A percentile compares a stretch with the other conserved stretches of the same genome.
Conservation (phyloP, 2,329 filamentous ascomycete species). For the Dothistroma pini region DNA sequence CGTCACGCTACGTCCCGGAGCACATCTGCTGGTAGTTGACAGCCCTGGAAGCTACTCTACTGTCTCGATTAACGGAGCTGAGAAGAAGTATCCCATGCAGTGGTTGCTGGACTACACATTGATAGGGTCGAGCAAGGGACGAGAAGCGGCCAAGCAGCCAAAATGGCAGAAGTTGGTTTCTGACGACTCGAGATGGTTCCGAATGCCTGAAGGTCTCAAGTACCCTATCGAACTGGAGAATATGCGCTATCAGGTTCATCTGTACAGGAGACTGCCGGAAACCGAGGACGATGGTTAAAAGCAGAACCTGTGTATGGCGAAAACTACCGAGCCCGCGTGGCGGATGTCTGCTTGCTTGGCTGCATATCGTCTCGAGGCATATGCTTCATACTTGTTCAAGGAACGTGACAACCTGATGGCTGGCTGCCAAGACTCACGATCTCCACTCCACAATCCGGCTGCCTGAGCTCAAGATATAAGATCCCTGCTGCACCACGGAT, state of each 20-base stretch:
- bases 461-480: background rate
- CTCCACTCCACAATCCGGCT: background rate
- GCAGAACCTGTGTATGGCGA: no score
- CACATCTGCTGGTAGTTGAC: conserved; percentile 80
- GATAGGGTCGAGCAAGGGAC: conserved; percentile 36
- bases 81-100: conserved; percentile 83
- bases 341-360: background rate
- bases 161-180: conserved; percentile 72
- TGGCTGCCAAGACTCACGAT: background rate
- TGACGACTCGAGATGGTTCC: conserved; percentile 81
- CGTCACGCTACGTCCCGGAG: conserved; percentile 52
- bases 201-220: conserved; percentile 57
- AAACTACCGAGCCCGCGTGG: background rate
- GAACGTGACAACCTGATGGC: background rate
- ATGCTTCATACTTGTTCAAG: background rate
- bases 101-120: conserved; percentile 86
- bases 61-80: conserved; percentile 56
- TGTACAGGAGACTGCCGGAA: conserved; percentile 54
- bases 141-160: conserved; percentile 7
- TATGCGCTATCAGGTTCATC: conserved; percentile 90
- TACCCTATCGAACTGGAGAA: conserved; percentile 89
- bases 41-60: conserved; percentile 93
- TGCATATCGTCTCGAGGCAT: background rate
- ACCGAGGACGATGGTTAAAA: background rate
- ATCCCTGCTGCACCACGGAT: background rate